These are phyloP conservation scores for Boechera divaricarpa DNA, from an alignment of 345 rosid genomes.

Conservation along the genomic window DNA sequence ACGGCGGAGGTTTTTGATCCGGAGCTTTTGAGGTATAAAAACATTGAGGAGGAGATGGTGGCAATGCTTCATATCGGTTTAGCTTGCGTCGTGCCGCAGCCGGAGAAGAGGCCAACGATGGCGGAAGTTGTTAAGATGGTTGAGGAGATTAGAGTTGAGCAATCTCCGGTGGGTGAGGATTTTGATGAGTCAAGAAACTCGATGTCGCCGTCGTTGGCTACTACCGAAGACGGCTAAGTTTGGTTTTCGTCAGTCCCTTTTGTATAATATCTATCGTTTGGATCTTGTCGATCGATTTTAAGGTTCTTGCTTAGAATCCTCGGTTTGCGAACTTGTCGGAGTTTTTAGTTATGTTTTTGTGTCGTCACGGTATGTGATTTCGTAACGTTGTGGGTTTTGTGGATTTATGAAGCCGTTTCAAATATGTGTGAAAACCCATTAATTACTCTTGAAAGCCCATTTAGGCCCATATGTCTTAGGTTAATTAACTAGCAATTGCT, in stretches of 20 bases:
- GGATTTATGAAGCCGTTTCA: slow-evolving; percentile 26
- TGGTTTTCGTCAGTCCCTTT: background rate
- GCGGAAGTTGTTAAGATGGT: slow-evolving; percentile 84
- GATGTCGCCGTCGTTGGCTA: slow-evolving; percentile 83
- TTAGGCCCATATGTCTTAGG: background rate
- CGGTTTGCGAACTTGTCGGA: slow-evolving; percentile 17
- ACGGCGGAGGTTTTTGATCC: slow-evolving; percentile 97
- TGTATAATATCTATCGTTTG: slow-evolving; percentile 21
- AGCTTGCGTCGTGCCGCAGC: slow-evolving; percentile 75
- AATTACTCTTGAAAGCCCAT: background rate
- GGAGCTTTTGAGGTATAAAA: slow-evolving; percentile 93
- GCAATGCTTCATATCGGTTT: slow-evolving; percentile 89
- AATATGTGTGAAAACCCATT: background rate
- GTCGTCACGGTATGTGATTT: slow-evolving; percentile 22
- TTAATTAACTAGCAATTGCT: background rate
- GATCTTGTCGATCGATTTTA: background rate
- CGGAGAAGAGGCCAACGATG: slow-evolving; percentile 91
- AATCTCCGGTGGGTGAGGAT: slow-evolving; percentile 90
- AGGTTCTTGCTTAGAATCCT: slow-evolving; percentile 34
- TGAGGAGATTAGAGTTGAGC: slow-evolving; percentile 90
- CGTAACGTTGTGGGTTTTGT: slow-evolving; percentile 13
- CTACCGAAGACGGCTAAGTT: slow-evolving; percentile 73
- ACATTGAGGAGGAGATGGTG: slow-evolving; percentile 90
- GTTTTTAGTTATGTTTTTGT: slow-evolving; percentile 28
- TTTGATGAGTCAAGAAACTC: slow-evolving; percentile 92